Percentiles rank a stretch among this genome's conserved stretches.
Conservation (phyloP, 2,329 filamentous ascomycete species). For the Cryoendolithus antarcticus region DNA sequence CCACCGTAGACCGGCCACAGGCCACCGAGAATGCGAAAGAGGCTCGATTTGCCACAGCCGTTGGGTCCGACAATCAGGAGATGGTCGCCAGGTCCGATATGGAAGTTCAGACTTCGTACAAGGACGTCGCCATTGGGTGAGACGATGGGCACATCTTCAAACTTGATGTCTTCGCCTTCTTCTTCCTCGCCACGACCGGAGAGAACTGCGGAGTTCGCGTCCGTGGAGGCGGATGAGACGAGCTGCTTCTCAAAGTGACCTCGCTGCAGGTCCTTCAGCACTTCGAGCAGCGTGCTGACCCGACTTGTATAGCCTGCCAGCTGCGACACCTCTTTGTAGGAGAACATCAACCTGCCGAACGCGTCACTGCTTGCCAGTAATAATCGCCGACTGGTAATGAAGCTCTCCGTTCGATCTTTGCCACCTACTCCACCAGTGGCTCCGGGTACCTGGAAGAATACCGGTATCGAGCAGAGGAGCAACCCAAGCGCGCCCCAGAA, state of each 20-base stretch:
- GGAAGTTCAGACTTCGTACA: slow-evolving; percentile 73
- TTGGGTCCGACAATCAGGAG: slow-evolving; percentile 92
- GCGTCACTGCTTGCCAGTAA: slow-evolving; percentile 88
- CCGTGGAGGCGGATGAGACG: slow-evolving; percentile 73
- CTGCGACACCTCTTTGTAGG: slow-evolving; percentile 94
- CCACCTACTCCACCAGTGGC: slow-evolving; percentile 10
- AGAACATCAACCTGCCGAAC: slow-evolving; percentile 93
- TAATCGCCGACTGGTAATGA: slow-evolving; percentile 89
- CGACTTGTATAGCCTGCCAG: slow-evolving; percentile 89
- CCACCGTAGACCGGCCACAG: slow-evolving; percentile 97
- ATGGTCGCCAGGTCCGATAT: slow-evolving; percentile 75
- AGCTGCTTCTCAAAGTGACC: slow-evolving; percentile 95
- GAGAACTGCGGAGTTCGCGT: slow-evolving; percentile 72
- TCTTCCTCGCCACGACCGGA: slow-evolving; percentile 68
- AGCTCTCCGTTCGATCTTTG: slow-evolving; percentile 38
- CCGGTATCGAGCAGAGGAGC: slow-evolving; percentile 82
- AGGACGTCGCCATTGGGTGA: slow-evolving; percentile 93
- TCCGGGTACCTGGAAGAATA: slow-evolving; percentile 66
- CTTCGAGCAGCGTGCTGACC: slow-evolving; percentile 76
- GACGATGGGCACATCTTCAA: slow-evolving; percentile 84
- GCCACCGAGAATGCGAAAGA: slow-evolving; percentile 92
- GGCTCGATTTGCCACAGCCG: slow-evolving; percentile 88
- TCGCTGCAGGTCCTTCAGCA: slow-evolving; percentile 84
- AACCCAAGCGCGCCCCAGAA: slow-evolving; percentile 94
- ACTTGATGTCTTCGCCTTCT: slow-evolving; percentile 74